Evolutionary conservation across 441 rosid species (phyloP).

Genomic region (Gossypium laxum): DNA sequence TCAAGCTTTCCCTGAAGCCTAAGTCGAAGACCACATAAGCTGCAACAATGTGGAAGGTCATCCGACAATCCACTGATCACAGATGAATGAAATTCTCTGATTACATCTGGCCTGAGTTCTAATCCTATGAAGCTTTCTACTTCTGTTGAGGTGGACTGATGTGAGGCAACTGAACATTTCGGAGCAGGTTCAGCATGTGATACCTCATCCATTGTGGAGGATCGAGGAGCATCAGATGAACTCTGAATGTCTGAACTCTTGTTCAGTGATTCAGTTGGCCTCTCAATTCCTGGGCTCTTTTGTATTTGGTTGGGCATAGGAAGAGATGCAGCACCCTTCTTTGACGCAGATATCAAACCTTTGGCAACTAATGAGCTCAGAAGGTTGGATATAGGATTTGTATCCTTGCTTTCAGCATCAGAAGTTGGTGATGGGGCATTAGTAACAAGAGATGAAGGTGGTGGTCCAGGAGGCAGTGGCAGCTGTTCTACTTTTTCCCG

Average conservation of each 20-base stretch:
- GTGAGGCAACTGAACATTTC: slow-evolving; percentile 22
- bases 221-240: slow-evolving; percentile 19
- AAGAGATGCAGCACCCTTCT: slow-evolving; percentile 30
- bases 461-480: slow-evolving; percentile 33
- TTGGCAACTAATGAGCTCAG: slow-evolving; percentile 79
- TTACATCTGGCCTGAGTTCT: slow-evolving; percentile 58
- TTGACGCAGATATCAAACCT: slow-evolving; percentile 82
- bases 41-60: slow-evolving; percentile 59
- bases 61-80: slow-evolving; percentile 58
- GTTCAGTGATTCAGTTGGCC: slow-evolving; percentile 24
- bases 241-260: slow-evolving; percentile 17
- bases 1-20: slow-evolving; percentile 54
- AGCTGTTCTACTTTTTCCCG: slow-evolving; percentile 37
- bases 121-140: slow-evolving; percentile 54
- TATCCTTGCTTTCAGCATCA: slow-evolving; percentile 30
- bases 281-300: slow-evolving; percentile 21
- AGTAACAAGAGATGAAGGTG: slow-evolving; percentile 26
- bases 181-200: slow-evolving; percentile 27
- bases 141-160: slow-evolving; percentile 24
- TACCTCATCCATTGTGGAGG: slow-evolving; percentile 24
- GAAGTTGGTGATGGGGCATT: slow-evolving; percentile 31
- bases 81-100: slow-evolving; percentile 66
- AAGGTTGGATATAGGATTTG: slow-evolving; percentile 68
- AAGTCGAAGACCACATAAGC: slow-evolving; percentile 65
- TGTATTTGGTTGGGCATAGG: slow-evolving; percentile 27